Percentiles rank a stretch among this genome's conserved stretches.
phyloP scores from a whole-genome alignment of 441 rosid species.

The Corymbia citriodora region DNA sequence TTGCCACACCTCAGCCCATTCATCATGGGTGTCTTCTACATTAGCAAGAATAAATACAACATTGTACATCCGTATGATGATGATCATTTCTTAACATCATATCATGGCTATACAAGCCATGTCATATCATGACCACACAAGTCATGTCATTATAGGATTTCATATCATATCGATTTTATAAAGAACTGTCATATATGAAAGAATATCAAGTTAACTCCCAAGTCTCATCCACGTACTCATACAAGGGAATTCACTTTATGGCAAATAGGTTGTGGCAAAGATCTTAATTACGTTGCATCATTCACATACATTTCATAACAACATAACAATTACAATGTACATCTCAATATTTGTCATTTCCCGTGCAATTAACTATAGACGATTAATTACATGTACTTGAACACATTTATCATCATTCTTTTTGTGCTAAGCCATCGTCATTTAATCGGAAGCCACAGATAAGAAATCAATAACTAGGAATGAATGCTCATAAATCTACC shows the following conservation, averaged over 20 bases:
- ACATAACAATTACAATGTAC: no score
- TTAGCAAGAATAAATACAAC: rapidly evolving
- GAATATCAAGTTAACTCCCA: neutral
- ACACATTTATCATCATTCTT: no score
- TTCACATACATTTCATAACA: no score
- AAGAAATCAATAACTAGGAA: no score
- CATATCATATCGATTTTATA: neutral
- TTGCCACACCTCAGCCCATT: neutral
- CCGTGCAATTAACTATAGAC: no score
- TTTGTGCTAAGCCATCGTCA: no score
- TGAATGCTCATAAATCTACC: no score
- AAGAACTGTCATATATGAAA: no score
- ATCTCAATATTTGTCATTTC: no score
- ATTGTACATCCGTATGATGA: rapidly evolving
- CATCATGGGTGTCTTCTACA: neutral
- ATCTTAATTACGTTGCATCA: neutral
- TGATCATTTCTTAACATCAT: neutral
- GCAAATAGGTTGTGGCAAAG: neutral
- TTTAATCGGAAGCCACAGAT: no score
- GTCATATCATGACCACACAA: no score
- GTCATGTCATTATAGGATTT: neutral
- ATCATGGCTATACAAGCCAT: neutral
- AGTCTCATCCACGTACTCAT: neutral
- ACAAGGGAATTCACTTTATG: rapidly evolving
- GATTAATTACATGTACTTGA: no score